Evolutionary conservation across 202 grass and related monocot genomes (phyloP), one percentile per base, ranked within the genome.

Genomic region (Carex arenaria): DNA sequence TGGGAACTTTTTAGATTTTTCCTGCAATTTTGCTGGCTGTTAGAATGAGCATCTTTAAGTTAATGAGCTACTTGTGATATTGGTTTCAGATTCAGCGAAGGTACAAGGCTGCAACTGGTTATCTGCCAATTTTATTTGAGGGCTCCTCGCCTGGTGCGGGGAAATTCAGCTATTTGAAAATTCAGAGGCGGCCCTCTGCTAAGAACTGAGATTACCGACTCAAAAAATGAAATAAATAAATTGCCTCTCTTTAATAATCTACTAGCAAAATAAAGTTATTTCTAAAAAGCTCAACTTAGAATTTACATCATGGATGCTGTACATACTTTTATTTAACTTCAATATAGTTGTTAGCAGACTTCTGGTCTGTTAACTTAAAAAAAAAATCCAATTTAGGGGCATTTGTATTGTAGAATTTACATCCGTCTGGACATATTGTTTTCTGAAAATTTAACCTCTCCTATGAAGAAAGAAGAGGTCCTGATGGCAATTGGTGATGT

Each of bases 51-150:
- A 12, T 78, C 6, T 19, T 19, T 12, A 59, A 57, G 2, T 78
- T 63, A 62, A 61, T 64, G 75, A 61, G 83, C 34, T 20, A 14
- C 6, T 86, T 78, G 45, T 76, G 55, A 45, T 53, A 10, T 63
- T 22, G 36, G 8, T 87, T 85, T 86, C 95, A 98, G 93, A 92
- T 95, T 67, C 95, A 98, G 86, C 89, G 64, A 82, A 98, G 88
- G 68, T 98, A 98, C 78, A 95, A 92, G 80, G 89, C 89, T 34
- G 95, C 91, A 15, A 98, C 95, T 0, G 91, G 95, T 10, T 98
- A 98, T 68, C 83, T 90, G n/a, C 95, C 91, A 0, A 85, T 95
- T 72, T 60, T 98, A 22, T 98, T 98, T 2, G 91, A 95, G 57
- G 95, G 93, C 9, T 98, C 95, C 15, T 98, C 95, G 23, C 93